Evolutionary conservation across 2,329 filamentous ascomycete genomes (phyloP), one percentile per base, ranked within the genome.

Genomic region (Epichloe aotearoae): DNA sequence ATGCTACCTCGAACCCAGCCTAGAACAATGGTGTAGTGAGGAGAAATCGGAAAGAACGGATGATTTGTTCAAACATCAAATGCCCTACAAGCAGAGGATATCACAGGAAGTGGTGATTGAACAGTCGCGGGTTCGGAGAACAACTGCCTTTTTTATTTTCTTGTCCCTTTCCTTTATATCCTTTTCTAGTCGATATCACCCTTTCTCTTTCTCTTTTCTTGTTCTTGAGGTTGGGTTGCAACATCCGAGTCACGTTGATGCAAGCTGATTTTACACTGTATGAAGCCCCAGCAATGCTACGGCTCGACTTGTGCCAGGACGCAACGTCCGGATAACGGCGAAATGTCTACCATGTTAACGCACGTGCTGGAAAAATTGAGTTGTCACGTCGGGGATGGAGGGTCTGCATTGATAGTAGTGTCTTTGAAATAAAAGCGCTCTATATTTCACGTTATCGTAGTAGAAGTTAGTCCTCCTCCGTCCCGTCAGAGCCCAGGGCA

Each of bases 1-100:
- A 76, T 79, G 75, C 58, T 75, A 20, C 75, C 75, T 30, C 66
- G 75, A 43, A 67, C 72, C 53, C 68, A 72, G 45, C 77, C 77
- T 11, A 66, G 69, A 60, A 68, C 62, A 15, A 66, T 71, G 63
- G 66, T 72, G 10, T 71, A 52, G 60, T 33, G 45, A 23, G 17
- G 23, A 15, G 8, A 46, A 26, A 12, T 12, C 17, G 36, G 15
- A 36, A 15, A 14, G 11, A 17, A 1, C n/a, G 19, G 14, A 44
- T 23, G 19, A 44, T 17, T 49, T 44, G 34, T 34, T 33, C 46
- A 15, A 42, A 6, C 37, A 23, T 23, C 23, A 38, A 42, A 37
- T 47, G 11, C 14, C 20, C 36, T 5, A 15, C 46, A 37, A 15
- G 36, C 36, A 23, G 30, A 30, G 33, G 19, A 42, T 8, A 44